A percentile compares a stretch with the other conserved stretches of the same genome.
Conservation (phyloP, 306 rosid species). For the Oxytropis ochrocephala region DNA sequence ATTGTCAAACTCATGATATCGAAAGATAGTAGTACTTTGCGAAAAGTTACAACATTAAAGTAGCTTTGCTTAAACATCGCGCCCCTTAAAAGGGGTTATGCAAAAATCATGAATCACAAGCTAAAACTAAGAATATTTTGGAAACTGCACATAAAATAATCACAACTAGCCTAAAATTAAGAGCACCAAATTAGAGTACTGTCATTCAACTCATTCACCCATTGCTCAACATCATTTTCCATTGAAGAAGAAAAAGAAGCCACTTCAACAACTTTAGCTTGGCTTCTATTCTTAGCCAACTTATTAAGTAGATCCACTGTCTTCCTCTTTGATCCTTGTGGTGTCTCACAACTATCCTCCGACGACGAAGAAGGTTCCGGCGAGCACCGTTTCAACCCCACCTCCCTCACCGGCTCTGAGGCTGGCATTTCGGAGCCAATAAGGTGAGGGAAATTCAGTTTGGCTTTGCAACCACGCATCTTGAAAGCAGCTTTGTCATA, state of each 20-base stretch:
- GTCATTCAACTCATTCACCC: constrained; percentile 5
- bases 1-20: too few species aligned
- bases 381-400: neutral
- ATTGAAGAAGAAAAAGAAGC: neutral
- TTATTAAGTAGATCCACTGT: constrained; percentile 18
- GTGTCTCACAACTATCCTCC: neutral
- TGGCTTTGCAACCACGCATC: constrained; percentile 57
- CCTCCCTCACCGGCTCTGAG: neutral
- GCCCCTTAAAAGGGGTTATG: neutral
- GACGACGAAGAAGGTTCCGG: neutral
- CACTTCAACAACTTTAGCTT: neutral
- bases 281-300: constrained; percentile 10
- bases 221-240: neutral
- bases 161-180: neutral
- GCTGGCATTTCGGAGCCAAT: neutral
- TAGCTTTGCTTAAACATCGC: constrained; percentile 4
- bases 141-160: neutral
- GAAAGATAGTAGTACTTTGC: too few species aligned
- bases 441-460: constrained; percentile 58
- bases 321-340: constrained; percentile 11
- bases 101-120: neutral
- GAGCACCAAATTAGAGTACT: neutral
- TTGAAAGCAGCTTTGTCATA: constrained; percentile 63
- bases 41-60: neutral
- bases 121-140: neutral